These are phyloP conservation scores for Draba incana DNA, from an alignment of 345 rosid genomes.

Conservation along the genomic window DNA sequence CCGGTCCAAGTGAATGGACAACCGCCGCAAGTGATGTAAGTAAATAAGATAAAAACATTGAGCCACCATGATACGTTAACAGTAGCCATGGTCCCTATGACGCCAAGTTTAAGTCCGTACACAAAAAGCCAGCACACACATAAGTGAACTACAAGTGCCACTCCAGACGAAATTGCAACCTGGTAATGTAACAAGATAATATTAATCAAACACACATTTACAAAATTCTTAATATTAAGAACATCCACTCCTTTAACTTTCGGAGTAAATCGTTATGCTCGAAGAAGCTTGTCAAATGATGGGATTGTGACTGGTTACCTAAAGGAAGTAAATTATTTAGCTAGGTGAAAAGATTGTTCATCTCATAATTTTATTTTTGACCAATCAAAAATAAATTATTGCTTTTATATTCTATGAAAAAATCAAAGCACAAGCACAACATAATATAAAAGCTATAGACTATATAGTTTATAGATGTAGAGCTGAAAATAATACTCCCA, in stretches of 20 bases:
- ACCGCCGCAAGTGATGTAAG: conserved; percentile 41
- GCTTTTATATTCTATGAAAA: background rate
- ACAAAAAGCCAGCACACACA: conserved; percentile 69
- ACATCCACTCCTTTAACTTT: background rate
- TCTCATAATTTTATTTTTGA: background rate
- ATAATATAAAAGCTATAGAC: too few species aligned
- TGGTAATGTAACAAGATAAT: background rate
- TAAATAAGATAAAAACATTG: conserved; percentile 46
- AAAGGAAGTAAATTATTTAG: background rate
- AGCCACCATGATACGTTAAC: conserved; percentile 76
- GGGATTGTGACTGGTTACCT: background rate
- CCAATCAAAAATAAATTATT: background rate
- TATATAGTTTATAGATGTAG: too few species aligned
- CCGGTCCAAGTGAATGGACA: conserved; percentile 66
- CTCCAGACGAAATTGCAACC: conserved; percentile 58
- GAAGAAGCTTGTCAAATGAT: background rate
- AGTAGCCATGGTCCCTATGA: conserved; percentile 60
- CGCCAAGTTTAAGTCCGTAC: conserved; percentile 52
- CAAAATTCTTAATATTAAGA: conserved; percentile 3
- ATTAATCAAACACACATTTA: background rate
- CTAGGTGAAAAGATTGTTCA: too few species aligned
- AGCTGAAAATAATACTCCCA: background rate
- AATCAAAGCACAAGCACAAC: background rate
- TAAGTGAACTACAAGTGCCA: conserved; percentile 58
- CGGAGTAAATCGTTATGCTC: background rate